Percentiles rank a stretch among this genome's conserved stretches.
Conservation (phyloP, 2,329 filamentous ascomycete species). For the Aspergillus vadensis region DNA sequence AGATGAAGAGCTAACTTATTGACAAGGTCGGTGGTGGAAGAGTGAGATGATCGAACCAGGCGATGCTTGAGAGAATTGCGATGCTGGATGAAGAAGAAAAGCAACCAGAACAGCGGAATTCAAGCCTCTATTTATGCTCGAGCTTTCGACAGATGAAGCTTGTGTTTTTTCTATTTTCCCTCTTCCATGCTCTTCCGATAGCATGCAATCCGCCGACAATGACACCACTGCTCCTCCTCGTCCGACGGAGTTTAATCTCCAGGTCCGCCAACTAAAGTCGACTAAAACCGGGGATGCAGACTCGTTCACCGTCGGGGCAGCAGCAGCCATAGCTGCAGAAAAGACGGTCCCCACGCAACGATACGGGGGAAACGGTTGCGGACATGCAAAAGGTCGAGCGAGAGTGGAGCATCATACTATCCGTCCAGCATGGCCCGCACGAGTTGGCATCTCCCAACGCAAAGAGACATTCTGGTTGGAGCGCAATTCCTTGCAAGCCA, state of each 20-base stretch:
- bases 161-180: neutral
- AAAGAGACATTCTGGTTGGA: neutral
- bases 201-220: conserved; percentile 4
- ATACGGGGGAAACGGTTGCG: too few relatives aligned
- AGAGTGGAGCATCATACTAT: neutral
- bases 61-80: conserved; percentile 8
- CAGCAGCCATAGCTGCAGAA: conserved; percentile 3
- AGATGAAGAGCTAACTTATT: neutral
- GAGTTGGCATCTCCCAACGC: too few relatives aligned
- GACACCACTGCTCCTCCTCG: neutral
- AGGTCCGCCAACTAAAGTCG: neutral
- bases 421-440: too few relatives aligned
- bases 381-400: too few relatives aligned
- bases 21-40: neutral
- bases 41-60: neutral
- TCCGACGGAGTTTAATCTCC: conserved; percentile 8
- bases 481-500: neutral
- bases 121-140: conserved; percentile 2
- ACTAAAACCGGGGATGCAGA: conserved; percentile 1
- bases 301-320: conserved; percentile 6
- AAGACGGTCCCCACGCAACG: neutral
- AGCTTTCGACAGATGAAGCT: neutral
- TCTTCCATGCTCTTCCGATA: neutral
- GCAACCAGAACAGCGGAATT: neutral
- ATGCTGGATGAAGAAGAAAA: conserved; percentile 6